Conservation (phyloP, 345 rosid species). For the Reutealis trisperma region DNA sequence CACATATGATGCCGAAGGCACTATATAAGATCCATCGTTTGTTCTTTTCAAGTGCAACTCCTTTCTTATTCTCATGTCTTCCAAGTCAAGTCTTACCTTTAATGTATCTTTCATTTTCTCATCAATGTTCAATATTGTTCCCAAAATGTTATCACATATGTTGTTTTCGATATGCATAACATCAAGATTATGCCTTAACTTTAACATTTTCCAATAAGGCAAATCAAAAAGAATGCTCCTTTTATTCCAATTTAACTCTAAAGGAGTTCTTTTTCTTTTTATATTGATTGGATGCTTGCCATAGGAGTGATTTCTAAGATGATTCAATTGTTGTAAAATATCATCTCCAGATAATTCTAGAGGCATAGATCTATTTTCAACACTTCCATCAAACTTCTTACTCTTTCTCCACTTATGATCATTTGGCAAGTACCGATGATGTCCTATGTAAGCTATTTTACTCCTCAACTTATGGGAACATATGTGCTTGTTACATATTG, state of each 20-base stretch:
- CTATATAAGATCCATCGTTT: background rate
- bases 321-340: background rate
- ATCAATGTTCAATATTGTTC: background rate
- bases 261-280: background rate
- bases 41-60: background rate
- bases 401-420: background rate
- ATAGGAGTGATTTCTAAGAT: too few relatives aligned
- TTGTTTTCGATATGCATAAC: background rate
- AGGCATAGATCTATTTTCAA: background rate
- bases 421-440: background rate
- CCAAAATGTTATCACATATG: background rate
- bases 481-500: background rate
- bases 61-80: background rate
- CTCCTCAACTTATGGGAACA: background rate
- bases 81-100: background rate
- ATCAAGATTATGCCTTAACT: background rate
- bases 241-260: background rate
- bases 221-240: background rate
- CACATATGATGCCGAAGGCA: background rate
- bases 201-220: background rate
- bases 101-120: background rate
- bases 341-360: background rate
- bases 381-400: background rate
- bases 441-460: background rate
- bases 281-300: background rate